Base-by-base conservation (phyloP, 495 filamentous ascomycete species). In the Cercophora newfieldiana region DNA sequence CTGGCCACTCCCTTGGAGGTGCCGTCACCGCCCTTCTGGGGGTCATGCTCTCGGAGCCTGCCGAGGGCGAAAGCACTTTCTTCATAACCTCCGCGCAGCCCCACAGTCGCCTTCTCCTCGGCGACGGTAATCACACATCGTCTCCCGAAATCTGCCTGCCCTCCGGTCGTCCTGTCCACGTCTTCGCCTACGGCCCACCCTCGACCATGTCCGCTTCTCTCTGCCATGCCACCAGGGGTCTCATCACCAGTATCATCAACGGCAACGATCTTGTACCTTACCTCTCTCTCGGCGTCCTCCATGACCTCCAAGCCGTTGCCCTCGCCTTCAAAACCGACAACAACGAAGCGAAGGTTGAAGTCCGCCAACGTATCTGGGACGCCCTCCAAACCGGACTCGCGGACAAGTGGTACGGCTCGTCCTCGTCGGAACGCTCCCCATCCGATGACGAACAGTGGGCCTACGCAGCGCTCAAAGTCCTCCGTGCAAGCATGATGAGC, bases 151-250 rank as follows among this genome's bases (percentile, higher is more conserved):
- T 87, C 60, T 84, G 78, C 50, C 83, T 91, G 4, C 91, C 88
- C 21, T 68, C 86, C 0, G 86, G 86, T 53, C 83, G 91, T 8
- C 89, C 86, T 53, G 88, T 92, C 47, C 90, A 91, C 71, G 90
- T 91, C 56, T 94, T 90, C 74, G 89, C 90, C 37, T 94, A 91
- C 71, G 91, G 91, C 2, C 89, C 91, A 10, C 90, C 91, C 10
- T 85, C 88, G 2, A 88, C 86, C 51, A 85, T 93, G 79, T 93
- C 89, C 1, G 85, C 89, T 0, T 85, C 88, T n/a, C 81, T 94
- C 4, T 85, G 89, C 47, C 83, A 85, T 56, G 88, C 87, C 19
- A 93, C 90, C 0, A 82, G 89, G n/a, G 90, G 88, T 3, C 80
- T 94, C 3, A 88, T 94, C 55, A 94, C 91, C 5, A 91, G 88